These are phyloP conservation scores for Hebeloma cylindrosporum DNA, from an alignment of 768 basidiomycete species.

Conservation along the genomic window DNA sequence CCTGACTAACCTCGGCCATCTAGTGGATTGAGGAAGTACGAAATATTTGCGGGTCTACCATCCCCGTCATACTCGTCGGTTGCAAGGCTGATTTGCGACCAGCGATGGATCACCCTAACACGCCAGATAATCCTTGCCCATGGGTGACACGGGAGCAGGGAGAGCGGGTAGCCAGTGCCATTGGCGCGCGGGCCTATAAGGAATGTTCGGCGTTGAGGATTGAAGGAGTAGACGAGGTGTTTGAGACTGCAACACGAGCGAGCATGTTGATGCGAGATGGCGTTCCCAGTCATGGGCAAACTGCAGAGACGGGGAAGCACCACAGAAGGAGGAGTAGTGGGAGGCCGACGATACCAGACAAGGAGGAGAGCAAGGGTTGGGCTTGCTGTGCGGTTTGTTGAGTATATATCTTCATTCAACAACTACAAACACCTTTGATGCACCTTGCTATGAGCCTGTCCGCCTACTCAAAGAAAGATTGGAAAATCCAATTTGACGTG, in stretches of 20 bases:
- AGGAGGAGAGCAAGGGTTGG: slow-evolving; percentile 55
- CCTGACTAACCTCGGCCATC: slow-evolving; percentile 17
- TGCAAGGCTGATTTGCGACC: slow-evolving; percentile 94
- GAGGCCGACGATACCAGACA: slow-evolving; percentile 40
- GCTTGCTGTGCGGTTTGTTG: slow-evolving; percentile 73
- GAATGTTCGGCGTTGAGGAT: slow-evolving; percentile 91
- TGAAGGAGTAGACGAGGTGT: slow-evolving; percentile 94
- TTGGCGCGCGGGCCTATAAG: slow-evolving; percentile 92
- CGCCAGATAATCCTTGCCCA: slow-evolving; percentile 41
- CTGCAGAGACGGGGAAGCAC: slow-evolving; percentile 40
- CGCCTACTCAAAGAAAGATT: slow-evolving; percentile 11
- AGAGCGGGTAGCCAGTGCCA: slow-evolving; percentile 75
- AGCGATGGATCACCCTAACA: slow-evolving; percentile 44
- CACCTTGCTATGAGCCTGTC: slow-evolving; percentile 17
- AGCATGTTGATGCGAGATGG: slow-evolving; percentile 96
- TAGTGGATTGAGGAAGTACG: slow-evolving; percentile 99
- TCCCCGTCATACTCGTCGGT: slow-evolving; percentile 94
- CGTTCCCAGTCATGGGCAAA: slow-evolving; percentile 48
- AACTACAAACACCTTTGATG: slow-evolving; percentile 11
- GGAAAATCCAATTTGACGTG: too few species aligned
- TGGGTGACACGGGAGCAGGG: slow-evolving; percentile 81
- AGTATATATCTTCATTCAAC: slow-evolving; percentile 7
- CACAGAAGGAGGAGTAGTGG: slow-evolving; percentile 57
- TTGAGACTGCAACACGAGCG: slow-evolving; percentile 94
- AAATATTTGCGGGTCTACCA: slow-evolving; percentile 87